Evolutionary conservation across 2,329 filamentous ascomycete species (phyloP).

Genomic region (Fusarium albidum): DNA sequence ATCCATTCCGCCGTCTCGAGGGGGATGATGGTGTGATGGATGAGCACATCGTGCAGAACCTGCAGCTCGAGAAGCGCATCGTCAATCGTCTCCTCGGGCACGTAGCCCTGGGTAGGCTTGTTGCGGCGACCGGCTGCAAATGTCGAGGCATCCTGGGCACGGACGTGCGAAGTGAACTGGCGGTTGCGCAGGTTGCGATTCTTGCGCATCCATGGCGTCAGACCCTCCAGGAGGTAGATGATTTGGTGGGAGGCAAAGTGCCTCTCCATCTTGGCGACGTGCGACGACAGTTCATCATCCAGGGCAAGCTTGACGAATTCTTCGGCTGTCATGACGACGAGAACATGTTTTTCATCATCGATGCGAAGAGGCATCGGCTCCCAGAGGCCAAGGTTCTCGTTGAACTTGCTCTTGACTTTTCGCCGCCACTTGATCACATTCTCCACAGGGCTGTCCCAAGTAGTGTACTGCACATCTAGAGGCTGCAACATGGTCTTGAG

Average conservation of each 20-base stretch:
- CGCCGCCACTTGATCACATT: constrained; percentile 73
- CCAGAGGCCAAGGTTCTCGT: constrained; percentile 69
- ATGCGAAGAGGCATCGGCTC: constrained; percentile 65
- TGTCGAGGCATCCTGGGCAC: constrained; percentile 48
- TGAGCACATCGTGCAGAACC: constrained; percentile 69
- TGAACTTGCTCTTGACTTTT: constrained; percentile 70
- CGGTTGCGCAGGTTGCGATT: constrained; percentile 73
- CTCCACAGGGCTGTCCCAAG: constrained; percentile 56
- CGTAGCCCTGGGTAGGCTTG: constrained; percentile 53
- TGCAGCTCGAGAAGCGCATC: constrained; percentile 76
- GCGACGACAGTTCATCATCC: constrained; percentile 61
- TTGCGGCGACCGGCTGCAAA: constrained; percentile 46
- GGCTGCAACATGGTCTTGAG: constrained; percentile 59
- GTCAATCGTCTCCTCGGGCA: constrained; percentile 75
- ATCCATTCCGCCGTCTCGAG: constrained; percentile 78
- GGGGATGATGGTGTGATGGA: constrained; percentile 71
- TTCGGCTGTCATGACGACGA: constrained; percentile 68
- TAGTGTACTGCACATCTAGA: constrained; percentile 56
- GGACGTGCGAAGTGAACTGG: constrained; percentile 72
- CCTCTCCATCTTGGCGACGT: constrained; percentile 64
- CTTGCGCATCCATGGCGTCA: constrained; percentile 71
- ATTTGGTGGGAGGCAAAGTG: constrained; percentile 62
- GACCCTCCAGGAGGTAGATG: constrained; percentile 78
- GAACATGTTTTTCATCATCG: constrained; percentile 65
- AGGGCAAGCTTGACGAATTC: constrained; percentile 71